Percentiles rank a stretch among this genome's conserved stretches.
These are phyloP conservation scores for Aplosporella prunicola DNA, from an alignment of 2,329 filamentous ascomycete species.

Conservation along the genomic window DNA sequence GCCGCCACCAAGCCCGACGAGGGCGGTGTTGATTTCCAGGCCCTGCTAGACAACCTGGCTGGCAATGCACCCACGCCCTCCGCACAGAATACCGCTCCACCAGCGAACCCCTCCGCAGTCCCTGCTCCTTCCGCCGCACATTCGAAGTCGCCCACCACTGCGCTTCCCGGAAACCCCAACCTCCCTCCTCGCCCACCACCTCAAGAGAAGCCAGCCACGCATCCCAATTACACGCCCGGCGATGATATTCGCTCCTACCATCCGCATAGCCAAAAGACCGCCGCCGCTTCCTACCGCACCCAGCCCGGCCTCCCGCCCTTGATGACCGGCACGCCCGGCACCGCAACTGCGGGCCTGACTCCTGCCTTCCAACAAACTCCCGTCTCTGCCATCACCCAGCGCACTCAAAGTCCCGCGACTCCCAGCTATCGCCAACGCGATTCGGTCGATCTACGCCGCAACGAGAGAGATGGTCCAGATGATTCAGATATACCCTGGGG, in stretches of 20 bases:
- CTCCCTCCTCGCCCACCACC: constrained; percentile 41
- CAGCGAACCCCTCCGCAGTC: constrained; percentile 5
- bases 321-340: constrained; percentile 15
- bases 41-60: constrained; percentile 35
- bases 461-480: constrained; percentile 22
- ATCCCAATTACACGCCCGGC: constrained; percentile 38
- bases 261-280: constrained; percentile 34
- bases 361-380: constrained; percentile 12
- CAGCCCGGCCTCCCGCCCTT: constrained; percentile 19
- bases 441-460: constrained; percentile 16
- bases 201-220: constrained; percentile 39
- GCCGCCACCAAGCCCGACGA: constrained; percentile 12
- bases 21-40: constrained; percentile 36
- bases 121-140: constrained; percentile 16
- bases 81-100: constrained; percentile 23
- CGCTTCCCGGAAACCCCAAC: constrained; percentile 29
- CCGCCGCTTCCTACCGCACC: constrained; percentile 22
- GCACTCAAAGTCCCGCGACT: constrained; percentile 22
- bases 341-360: constrained; percentile 2
- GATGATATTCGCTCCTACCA: constrained; percentile 43
- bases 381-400: constrained; percentile 14
- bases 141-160: constrained; percentile 22
- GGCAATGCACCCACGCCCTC: constrained; percentile 10
- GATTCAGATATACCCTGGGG: constrained; percentile 44
- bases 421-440: constrained; percentile 22